Conservation (phyloP, 495 filamentous ascomycete species). For the Penicillium pancosmium region DNA sequence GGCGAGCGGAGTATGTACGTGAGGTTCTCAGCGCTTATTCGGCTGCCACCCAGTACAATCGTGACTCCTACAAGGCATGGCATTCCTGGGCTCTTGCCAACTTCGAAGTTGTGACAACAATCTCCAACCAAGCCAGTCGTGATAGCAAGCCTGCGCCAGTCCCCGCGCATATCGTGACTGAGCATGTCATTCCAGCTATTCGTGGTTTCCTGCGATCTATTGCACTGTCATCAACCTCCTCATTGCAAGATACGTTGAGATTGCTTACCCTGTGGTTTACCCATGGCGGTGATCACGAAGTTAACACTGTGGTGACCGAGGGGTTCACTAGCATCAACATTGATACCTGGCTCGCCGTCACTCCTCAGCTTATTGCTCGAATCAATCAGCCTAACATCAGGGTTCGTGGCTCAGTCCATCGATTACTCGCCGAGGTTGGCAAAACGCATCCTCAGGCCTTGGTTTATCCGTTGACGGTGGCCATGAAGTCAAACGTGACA, state of each 20-base stretch:
- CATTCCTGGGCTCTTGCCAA: slow-evolving; percentile 99
- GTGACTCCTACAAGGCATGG: slow-evolving; percentile 98
- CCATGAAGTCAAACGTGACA: slow-evolving; percentile 88
- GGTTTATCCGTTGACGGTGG: slow-evolving; percentile 98
- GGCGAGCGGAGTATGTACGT: slow-evolving; percentile 70
- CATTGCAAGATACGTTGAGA: slow-evolving; percentile 91
- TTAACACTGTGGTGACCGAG: slow-evolving; percentile 83
- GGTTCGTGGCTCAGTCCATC: slow-evolving; percentile 87
- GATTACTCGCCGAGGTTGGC: slow-evolving; percentile 87
- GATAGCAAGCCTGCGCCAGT: slow-evolving; percentile 53
- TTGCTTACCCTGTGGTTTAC: slow-evolving; percentile 95
- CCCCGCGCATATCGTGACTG: slow-evolving; percentile 66
- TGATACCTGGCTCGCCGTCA: slow-evolving; percentile 97
- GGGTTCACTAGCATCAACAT: slow-evolving; percentile 89
- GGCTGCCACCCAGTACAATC: slow-evolving; percentile 87
- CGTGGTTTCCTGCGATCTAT: slow-evolving; percentile 96
- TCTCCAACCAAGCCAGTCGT: slow-evolving; percentile 62
- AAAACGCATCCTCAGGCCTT: slow-evolving; percentile 94
- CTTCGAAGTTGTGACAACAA: slow-evolving; percentile 91
- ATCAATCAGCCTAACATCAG: slow-evolving; percentile 92
- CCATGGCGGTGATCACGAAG: slow-evolving; percentile 84
- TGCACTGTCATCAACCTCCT: slow-evolving; percentile 84
- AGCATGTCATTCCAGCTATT: slow-evolving; percentile 92
- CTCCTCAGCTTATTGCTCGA: slow-evolving; percentile 93
- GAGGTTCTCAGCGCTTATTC: slow-evolving; percentile 81